Evolutionary conservation across 2,329 filamentous ascomycete species (phyloP).

Genomic region (Chrysosporium queenslandicum): DNA sequence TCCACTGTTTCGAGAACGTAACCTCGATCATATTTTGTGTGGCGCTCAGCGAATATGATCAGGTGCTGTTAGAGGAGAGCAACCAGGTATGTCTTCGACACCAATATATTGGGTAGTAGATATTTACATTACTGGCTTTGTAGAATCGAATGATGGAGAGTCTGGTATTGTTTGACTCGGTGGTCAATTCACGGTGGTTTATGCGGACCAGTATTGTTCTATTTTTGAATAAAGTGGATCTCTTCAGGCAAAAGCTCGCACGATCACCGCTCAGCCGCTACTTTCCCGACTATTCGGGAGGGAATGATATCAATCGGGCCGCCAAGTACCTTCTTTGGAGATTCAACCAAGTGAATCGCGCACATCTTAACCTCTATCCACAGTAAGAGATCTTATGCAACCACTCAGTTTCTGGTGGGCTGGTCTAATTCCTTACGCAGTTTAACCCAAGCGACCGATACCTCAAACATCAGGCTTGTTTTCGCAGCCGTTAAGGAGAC

Average conservation of each 20-base stretch:
- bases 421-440: constrained; percentile 43
- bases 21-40: constrained; percentile 99
- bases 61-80: constrained; percentile 90
- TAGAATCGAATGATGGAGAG: constrained; percentile 99
- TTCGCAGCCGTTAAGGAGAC: constrained; percentile 99
- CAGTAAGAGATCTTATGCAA: constrained; percentile 57
- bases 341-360: constrained; percentile 96
- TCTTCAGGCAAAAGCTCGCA: constrained; percentile 89
- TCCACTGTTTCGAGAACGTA: constrained; percentile 99
- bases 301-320: constrained; percentile 94
- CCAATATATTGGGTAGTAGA: neutral
- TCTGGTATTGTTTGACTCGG: constrained; percentile 88
- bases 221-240: constrained; percentile 97
- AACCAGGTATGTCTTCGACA: constrained; percentile 60
- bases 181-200: constrained; percentile 98
- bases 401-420: neutral
- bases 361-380: constrained; percentile 91
- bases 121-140: neutral
- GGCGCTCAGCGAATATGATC: constrained; percentile 94
- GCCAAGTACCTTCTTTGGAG: constrained; percentile 97
- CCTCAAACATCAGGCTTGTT: constrained; percentile 92
- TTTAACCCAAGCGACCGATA: constrained; percentile 96
- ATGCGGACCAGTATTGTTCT: constrained; percentile 98
- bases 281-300: constrained; percentile 95
- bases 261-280: constrained; percentile 87